Evolutionary conservation across 2,329 filamentous ascomycete genomes (phyloP), one percentile per base, ranked within the genome.

Genomic region (Zasmidium cellare): DNA sequence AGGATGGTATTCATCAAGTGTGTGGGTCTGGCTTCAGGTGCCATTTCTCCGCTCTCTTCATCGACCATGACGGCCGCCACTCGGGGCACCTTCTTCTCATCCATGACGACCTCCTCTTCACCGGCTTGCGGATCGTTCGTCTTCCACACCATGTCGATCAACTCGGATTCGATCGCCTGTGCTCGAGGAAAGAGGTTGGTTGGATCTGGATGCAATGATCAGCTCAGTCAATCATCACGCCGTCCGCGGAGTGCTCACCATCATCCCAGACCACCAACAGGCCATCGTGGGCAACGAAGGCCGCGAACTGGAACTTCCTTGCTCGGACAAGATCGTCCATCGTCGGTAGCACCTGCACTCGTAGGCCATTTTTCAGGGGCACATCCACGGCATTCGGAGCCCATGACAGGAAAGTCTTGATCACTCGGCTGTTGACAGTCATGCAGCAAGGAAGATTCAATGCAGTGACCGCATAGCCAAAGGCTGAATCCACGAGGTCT

Each of bases 201-300:
- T 0, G 89, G 84, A 56, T 92, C 62, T 62, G 54, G 25, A 11
- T 25, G 7, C 6, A 20, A 2, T 14, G n/a, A 22, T 49, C 25
- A 49, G 23, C 46, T 31, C 3, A 24, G 14, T 41, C n/a, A 52
- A 48, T 25, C 25, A 18, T 28, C 25, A 11, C 25, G 25, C 25
- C 25, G 5, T 5, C 25, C 14, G 14, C 7, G 24, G 19, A 9
- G 12, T 19, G 51, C 53, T 45, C 50, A 62, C 59, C 88, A 64
- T 93, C 90, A 64, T 93, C 90, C 90, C 90, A 94, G 1, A 93
- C 89, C 1, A 93, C 78, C 1, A 94, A 77, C 3, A 92, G 77
- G 3, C 84, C 84, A 61, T 90, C 86, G 0, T 83, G 84, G 1
- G 88, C 86, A 45, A 93, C 81, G 70, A 93, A 92, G 7, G 90